These are phyloP conservation scores for Umbelopsis isabellina DNA, from an alignment of 192 early-diverging fungal species.

Conservation along the genomic window DNA sequence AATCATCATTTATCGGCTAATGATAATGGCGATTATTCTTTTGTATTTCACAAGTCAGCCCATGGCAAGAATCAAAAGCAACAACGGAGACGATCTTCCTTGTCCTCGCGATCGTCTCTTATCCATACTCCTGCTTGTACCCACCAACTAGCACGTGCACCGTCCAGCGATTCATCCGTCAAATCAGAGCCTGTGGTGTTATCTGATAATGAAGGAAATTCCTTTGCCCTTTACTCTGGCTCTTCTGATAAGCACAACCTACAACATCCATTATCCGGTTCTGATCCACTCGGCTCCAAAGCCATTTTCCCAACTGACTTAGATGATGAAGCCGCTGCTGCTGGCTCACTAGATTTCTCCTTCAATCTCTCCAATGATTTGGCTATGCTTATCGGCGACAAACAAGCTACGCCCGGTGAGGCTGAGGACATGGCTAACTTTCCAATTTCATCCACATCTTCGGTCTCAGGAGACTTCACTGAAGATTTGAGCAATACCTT, in stretches of 20 bases:
- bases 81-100: slow-evolving; percentile 8
- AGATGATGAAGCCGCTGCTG: background rate
- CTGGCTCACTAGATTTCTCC: slow-evolving; percentile 1
- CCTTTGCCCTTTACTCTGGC: background rate
- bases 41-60: slow-evolving; percentile 8
- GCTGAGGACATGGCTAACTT: background rate
- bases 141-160: background rate
- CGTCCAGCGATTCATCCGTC: slow-evolving; percentile 8
- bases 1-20: background rate
- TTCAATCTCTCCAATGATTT: background rate
- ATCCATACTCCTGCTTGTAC: background rate
- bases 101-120: background rate
- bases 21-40: background rate
- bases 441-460: slow-evolving; percentile 6
- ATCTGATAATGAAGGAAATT: background rate
- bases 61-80: background rate
- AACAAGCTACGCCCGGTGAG: background rate
- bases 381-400: background rate
- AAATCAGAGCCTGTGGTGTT: slow-evolving; percentile 4
- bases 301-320: background rate
- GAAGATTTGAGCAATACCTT: background rate
- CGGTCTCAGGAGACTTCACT: slow-evolving; percentile 25
- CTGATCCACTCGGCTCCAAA: background rate
- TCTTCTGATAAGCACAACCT: background rate
- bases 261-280: background rate